phyloP scores from a whole-genome alignment of 257 asterid species.

The Cordia subcordata region DNA sequence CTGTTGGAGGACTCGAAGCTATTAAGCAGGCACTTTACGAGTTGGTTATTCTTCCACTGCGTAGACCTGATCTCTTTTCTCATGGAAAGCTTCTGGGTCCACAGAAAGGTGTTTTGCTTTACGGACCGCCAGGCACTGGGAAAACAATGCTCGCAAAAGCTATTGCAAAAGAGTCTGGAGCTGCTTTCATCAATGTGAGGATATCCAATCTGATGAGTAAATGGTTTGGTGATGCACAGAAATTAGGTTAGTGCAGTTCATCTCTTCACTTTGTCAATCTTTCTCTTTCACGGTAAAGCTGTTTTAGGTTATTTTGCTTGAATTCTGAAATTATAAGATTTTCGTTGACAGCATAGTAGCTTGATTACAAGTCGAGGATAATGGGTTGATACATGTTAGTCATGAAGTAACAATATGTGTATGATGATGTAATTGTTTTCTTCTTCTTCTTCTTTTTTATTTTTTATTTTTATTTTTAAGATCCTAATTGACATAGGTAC shows the following conservation, averaged over 20 bases:
- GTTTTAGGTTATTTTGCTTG: neutral
- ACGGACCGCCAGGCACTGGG: slow-evolving; percentile 99
- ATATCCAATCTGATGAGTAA: slow-evolving; percentile 92
- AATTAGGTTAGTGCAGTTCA: slow-evolving; percentile 52
- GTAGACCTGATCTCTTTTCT: slow-evolving; percentile 84
- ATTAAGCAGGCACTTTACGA: slow-evolving; percentile 71
- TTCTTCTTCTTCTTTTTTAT: neutral
- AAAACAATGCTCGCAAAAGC: slow-evolving; percentile 99
- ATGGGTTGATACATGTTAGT: too few species aligned
- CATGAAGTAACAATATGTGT: too few species aligned
- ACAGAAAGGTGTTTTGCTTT: slow-evolving; percentile 88
- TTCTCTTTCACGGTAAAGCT: neutral
- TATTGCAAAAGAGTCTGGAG: slow-evolving; percentile 92
- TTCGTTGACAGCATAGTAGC: too few species aligned
- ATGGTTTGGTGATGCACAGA: slow-evolving; percentile 98
- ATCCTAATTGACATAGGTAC: slow-evolving; percentile 2
- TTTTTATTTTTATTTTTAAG: neutral
- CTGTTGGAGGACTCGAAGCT: slow-evolving; percentile 87
- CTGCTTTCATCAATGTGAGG: slow-evolving; percentile 82
- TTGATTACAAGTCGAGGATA: too few species aligned
- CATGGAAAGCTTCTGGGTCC: slow-evolving; percentile 90
- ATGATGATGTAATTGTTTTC: too few species aligned
- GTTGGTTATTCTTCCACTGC: slow-evolving; percentile 81
- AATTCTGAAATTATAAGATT: too few species aligned
- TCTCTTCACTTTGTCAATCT: slow-evolving; percentile 1